Base-by-base conservation (phyloP, 2,329 filamentous ascomycete species). In the Alternaria sp. region DNA sequence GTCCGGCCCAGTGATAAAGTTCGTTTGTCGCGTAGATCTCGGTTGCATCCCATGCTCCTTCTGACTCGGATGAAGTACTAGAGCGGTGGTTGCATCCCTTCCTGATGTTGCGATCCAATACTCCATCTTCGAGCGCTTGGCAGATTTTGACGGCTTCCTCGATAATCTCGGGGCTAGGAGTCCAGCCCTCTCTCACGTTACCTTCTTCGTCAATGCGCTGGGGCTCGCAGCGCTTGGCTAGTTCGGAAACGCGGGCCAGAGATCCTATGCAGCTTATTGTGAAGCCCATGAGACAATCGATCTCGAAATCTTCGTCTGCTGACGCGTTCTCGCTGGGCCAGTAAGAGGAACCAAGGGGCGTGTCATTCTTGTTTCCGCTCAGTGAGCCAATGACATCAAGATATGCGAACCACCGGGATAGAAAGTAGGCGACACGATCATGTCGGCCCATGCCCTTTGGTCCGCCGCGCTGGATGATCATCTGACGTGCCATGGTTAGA, bases 321-420 rank as follows among this genome's bases (percentile, higher is more conserved):
- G 79, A 71, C 4, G 81, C 81, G 56, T 84, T 83, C 26, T 72
- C 63, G 0, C 51, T 63, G 10, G 82, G 70, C 73, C 76, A 79
- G 63, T 83, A 82, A 37, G 73, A 76, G 2, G 71, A 68, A 41
- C 74, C 76, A 2, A 83, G 69, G 0, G 80, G 80, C 34, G 71
- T 70, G 57, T 80, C 77, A 51, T 79, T 79, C 51, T 78, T 78
- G 61, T 78, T 81, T 14, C 90, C 90, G 54, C 80, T 88, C 26
- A 96, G 80, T 40, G 86, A 88, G 24, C 91, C 92, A 54, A 95
- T 80, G 1, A 95, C 87, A 70, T 95, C 91, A 21, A 96, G 83
- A 76, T 95, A 95, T 2, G 89, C 90, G 63, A 95, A 90, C 92
- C 92, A 96, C 58, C 90, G 87, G 65, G 86, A 88, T 9, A 95